These are phyloP conservation scores for Carpinus viminea DNA, from an alignment of 306 rosid species.

Conservation along the genomic window DNA sequence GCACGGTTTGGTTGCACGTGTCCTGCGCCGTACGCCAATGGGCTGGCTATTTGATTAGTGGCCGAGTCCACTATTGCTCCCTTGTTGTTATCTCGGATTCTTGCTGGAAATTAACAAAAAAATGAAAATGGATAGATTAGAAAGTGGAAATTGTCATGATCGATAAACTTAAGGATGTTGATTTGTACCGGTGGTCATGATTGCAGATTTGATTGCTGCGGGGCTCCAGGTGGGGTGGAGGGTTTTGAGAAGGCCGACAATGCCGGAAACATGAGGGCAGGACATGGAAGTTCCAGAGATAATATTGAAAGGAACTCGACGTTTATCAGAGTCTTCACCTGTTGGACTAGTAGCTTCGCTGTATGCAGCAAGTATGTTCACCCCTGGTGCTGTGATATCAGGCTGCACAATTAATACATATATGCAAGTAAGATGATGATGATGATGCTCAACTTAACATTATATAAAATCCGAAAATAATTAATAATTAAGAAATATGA, in stretches of 20 bases:
- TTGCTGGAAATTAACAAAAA: constrained; percentile 31
- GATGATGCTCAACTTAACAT: no score
- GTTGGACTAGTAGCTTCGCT: constrained; percentile 31
- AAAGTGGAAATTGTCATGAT: no score
- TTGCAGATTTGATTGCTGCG: constrained; percentile 66
- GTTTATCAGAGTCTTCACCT: constrained; percentile 20
- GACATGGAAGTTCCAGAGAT: constrained; percentile 64
- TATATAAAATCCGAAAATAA: neutral
- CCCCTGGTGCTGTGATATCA: constrained; percentile 64
- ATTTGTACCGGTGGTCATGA: constrained; percentile 61
- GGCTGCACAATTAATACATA: constrained; percentile 41
- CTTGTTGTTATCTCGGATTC: constrained; percentile 18
- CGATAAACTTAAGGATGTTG: no score
- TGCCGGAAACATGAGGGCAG: constrained; percentile 66
- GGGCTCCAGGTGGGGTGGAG: constrained; percentile 68
- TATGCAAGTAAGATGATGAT: no score
- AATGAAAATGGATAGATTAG: neutral
- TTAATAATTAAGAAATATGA: neutral
- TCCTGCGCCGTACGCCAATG: constrained; percentile 60
- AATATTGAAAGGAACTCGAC: constrained; percentile 21
- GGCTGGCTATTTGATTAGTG: constrained; percentile 28
- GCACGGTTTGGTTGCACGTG: constrained; percentile 57
- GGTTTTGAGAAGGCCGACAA: constrained; percentile 49
- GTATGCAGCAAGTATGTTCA: constrained; percentile 44
- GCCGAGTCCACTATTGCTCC: constrained; percentile 19